phyloP scores from a whole-genome alignment of 2,329 filamentous ascomycete genomes.

The Monosporascus sp. region DNA sequence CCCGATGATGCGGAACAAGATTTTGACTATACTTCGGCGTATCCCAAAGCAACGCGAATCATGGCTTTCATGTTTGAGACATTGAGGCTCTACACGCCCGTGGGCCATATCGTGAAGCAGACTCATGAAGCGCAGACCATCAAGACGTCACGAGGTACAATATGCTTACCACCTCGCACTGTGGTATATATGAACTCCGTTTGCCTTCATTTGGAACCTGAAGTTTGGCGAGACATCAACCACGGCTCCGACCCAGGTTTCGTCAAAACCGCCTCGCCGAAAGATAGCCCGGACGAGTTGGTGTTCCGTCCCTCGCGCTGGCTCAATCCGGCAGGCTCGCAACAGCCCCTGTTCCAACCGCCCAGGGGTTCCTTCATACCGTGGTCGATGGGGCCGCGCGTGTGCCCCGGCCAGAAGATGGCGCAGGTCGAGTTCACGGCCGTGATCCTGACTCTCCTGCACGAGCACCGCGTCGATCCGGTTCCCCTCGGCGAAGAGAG shows the following conservation, averaged over 20 bases:
- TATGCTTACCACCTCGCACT: constrained; percentile 24
- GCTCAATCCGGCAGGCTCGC: constrained; percentile 22
- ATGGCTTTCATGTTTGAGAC: constrained; percentile 44
- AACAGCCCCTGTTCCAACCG: constrained; percentile 25
- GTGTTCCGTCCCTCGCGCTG: constrained; percentile 35
- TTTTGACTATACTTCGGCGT: constrained; percentile 37
- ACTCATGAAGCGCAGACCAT: constrained; percentile 25
- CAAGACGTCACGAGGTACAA: constrained; percentile 18
- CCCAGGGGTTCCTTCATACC: constrained; percentile 37
- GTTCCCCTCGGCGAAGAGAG: no score
- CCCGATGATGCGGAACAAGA: constrained; percentile 15
- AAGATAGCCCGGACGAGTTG: constrained; percentile 19
- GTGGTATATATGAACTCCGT: constrained; percentile 29
- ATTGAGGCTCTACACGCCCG: constrained; percentile 35
- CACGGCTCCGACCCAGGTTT: no score
- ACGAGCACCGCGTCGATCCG: no score
- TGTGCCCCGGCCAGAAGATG: constrained; percentile 50
- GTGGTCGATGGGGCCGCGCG: constrained; percentile 43
- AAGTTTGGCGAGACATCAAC: no score
- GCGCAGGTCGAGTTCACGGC: constrained; percentile 50
- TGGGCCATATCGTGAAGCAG: constrained; percentile 31
- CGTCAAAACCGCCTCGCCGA: not conserved
- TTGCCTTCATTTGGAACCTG: no score
- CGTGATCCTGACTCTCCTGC: constrained; percentile 26
- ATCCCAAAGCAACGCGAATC: constrained; percentile 35